phyloP scores from a whole-genome alignment of 805 yeast species.

The Metschnikowia cubensis region DNA sequence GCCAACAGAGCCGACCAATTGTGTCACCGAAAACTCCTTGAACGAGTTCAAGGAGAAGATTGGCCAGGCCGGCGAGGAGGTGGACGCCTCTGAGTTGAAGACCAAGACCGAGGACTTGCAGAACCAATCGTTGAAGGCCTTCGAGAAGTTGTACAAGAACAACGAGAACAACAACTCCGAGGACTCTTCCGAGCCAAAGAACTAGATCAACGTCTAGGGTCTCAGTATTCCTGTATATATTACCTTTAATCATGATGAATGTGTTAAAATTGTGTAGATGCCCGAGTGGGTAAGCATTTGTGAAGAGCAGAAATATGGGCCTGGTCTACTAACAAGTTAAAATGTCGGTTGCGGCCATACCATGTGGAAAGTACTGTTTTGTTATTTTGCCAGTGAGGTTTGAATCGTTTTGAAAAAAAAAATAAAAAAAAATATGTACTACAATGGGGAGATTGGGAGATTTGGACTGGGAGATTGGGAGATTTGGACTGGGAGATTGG shows the following conservation, averaged over 20 bases:
- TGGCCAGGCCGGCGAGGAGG: slow-evolving; percentile 54
- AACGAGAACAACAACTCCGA: slow-evolving; percentile 18
- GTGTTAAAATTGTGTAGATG: neutral
- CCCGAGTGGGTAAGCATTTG: neutral
- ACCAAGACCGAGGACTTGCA: slow-evolving; percentile 73
- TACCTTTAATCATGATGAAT: slow-evolving; percentile 8
- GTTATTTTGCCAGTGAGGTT: no score
- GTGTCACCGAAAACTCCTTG: slow-evolving; percentile 49
- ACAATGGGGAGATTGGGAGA: no score
- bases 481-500: no score
- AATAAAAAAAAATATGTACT: no score
- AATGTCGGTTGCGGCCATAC: no score
- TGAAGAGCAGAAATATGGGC: no score
- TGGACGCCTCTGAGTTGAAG: slow-evolving; percentile 60
- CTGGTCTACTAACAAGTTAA: no score
- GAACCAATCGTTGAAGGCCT: slow-evolving; percentile 68
- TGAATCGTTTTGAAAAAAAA: no score
- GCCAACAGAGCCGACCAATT: slow-evolving; percentile 84
- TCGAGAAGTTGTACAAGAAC: slow-evolving; percentile 54
- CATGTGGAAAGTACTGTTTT: no score
- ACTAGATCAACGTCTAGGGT: slow-evolving; percentile 14
- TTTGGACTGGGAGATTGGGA: no score
- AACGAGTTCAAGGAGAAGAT: slow-evolving; percentile 46
- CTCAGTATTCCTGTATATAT: slow-evolving; percentile 17
- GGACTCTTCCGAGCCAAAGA: slow-evolving; percentile 27